Conservation (phyloP, 2,329 filamentous ascomycete genomes). For the Alternaria sp. region DNA sequence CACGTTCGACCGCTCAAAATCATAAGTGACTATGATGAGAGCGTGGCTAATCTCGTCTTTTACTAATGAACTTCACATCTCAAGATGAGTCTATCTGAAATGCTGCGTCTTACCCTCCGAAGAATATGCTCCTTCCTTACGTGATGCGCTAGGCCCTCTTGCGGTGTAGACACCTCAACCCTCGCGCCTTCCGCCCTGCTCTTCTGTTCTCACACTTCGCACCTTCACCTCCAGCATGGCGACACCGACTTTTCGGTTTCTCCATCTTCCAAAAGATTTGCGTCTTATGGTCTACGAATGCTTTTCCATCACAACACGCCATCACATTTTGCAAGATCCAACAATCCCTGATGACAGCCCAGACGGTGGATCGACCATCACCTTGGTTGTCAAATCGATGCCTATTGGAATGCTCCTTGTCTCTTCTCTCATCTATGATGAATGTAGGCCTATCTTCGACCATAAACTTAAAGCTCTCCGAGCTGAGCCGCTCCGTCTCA, state of each 20-base stretch:
- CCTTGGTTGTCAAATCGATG: neutral
- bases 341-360: too few relatives aligned
- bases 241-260: neutral
- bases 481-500: slow-evolving; percentile 4
- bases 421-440: neutral
- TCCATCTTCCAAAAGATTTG: slow-evolving; percentile 2
- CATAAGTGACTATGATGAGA: too few relatives aligned
- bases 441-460: neutral
- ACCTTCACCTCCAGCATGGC: neutral
- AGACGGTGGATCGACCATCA: neutral
- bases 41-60: too few relatives aligned
- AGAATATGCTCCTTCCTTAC: neutral
- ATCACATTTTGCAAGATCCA: neutral
- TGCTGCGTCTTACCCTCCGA: neutral
- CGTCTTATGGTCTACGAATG: slow-evolving; percentile 2
- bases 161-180: neutral
- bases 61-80: neutral
- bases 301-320: neutral
- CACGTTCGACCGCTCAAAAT: neutral
- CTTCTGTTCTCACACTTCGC: neutral
- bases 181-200: neutral
- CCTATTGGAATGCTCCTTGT: neutral
- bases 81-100: neutral
- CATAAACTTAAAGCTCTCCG: neutral
- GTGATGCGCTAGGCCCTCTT: neutral